Percentiles rank a stretch among this genome's conserved stretches.
phyloP scores from a whole-genome alignment of 208 protist species.

The Leptomonas seymouri region DNA sequence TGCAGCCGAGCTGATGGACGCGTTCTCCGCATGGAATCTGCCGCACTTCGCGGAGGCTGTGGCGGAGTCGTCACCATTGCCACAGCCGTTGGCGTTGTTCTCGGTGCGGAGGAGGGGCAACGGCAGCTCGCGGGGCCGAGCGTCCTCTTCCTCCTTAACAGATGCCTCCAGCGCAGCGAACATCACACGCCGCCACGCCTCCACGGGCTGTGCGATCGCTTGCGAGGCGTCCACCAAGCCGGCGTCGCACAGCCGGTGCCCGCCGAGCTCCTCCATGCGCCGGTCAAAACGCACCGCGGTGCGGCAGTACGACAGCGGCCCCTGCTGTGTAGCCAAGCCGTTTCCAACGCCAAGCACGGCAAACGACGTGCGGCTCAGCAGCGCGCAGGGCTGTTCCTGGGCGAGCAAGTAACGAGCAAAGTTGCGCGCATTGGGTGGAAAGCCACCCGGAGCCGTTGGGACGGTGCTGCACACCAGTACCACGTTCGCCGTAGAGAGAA shows the following conservation, averaged over 20 bases:
- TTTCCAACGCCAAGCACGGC: constrained; percentile 67
- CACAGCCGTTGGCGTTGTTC: neutral
- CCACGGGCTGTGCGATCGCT: constrained; percentile 32
- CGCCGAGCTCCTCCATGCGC: constrained; percentile 43
- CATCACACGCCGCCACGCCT: constrained; percentile 38
- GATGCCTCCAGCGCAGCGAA: constrained; percentile 29
- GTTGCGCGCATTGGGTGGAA: constrained; percentile 49
- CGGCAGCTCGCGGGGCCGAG: constrained; percentile 4
- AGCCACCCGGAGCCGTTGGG: constrained; percentile 44
- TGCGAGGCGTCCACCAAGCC: constrained; percentile 20
- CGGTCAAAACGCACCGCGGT: constrained; percentile 38
- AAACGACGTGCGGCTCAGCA: constrained; percentile 48
- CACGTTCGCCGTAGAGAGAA: constrained; percentile 42
- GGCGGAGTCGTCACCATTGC: neutral
- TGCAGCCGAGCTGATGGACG: constrained; percentile 9
- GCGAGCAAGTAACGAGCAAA: constrained; percentile 56
- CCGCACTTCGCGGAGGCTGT: constrained; percentile 2
- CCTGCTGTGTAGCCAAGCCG: constrained; percentile 25
- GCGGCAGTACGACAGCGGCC: constrained; percentile 37
- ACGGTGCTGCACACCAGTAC: constrained; percentile 65
- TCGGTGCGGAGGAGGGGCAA: neutral
- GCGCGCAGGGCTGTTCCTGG: constrained; percentile 20
- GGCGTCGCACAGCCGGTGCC: constrained; percentile 31
- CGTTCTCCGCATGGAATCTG: neutral
- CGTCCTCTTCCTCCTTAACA: constrained; percentile 5